Evolutionary conservation across 176 grass and related monocot genomes (phyloP).

Genomic region (Ensete glaucum): DNA sequence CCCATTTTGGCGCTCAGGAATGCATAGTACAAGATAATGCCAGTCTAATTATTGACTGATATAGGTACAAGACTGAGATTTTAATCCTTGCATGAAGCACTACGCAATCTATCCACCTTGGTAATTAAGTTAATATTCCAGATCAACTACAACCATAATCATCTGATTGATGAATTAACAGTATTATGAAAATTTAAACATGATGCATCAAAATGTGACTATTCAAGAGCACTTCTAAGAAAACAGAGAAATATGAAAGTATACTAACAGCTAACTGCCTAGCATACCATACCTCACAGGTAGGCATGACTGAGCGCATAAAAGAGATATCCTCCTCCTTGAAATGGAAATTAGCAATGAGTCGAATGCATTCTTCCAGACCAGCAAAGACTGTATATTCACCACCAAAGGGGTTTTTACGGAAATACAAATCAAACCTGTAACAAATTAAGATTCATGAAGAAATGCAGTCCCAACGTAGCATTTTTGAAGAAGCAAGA

Average conservation of each 20-base stretch:
- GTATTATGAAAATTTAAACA: background rate
- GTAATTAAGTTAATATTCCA: too few species aligned
- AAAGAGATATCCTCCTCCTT: slow-evolving; percentile 66
- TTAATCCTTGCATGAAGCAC: too few species aligned
- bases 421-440: slow-evolving; percentile 96
- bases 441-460: slow-evolving; percentile 27
- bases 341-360: slow-evolving; percentile 93
- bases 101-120: too few species aligned
- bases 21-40: too few species aligned
- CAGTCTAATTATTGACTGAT: too few species aligned
- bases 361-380: slow-evolving; percentile 92
- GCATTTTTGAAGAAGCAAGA: slow-evolving; percentile 2
- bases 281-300: slow-evolving; percentile 51
- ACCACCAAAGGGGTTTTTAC: slow-evolving; percentile 94
- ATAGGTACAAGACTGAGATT: too few species aligned
- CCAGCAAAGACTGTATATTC: slow-evolving; percentile 96
- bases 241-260: background rate
- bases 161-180: too few species aligned
- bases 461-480: background rate
- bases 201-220: background rate
- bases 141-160: too few species aligned
- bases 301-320: slow-evolving; percentile 69
- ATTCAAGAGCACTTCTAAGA: background rate
- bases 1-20: too few species aligned
- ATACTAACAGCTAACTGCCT: background rate